A percentile compares a stretch with the other conserved stretches of the same genome.
These are phyloP conservation scores for Nematodospora anomalae DNA, from an alignment of 1,139 yeast genomes.

Conservation along the genomic window DNA sequence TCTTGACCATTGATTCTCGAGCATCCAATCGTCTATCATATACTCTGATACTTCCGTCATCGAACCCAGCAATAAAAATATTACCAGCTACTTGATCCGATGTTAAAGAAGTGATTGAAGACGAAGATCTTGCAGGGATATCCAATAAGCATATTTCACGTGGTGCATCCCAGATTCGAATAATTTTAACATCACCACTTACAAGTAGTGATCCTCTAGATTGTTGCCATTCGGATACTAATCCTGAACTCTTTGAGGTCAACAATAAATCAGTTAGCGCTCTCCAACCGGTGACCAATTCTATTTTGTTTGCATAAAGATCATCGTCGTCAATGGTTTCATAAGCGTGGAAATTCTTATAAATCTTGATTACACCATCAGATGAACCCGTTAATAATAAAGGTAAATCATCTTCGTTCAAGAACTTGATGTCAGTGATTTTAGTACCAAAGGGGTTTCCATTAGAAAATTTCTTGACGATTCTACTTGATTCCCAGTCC, in stretches of 20 bases:
- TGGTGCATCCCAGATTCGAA: slow-evolving; percentile 95
- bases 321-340: slow-evolving; percentile 38
- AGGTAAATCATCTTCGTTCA: slow-evolving; percentile 92
- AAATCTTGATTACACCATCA: slow-evolving; percentile 89
- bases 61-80: slow-evolving; percentile 86
- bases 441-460: slow-evolving; percentile 85
- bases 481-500: slow-evolving; percentile 73
- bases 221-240: slow-evolving; percentile 96
- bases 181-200: slow-evolving; percentile 92
- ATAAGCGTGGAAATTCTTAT: slow-evolving; percentile 67
- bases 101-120: slow-evolving; percentile 85
- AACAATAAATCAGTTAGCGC: slow-evolving; percentile 82
- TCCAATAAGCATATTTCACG: slow-evolving; percentile 84
- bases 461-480: slow-evolving; percentile 72
- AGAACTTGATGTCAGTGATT: slow-evolving; percentile 79
- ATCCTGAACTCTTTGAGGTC: slow-evolving; percentile 80
- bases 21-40: slow-evolving; percentile 88
- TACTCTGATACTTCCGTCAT: slow-evolving; percentile 86
- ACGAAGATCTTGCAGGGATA: slow-evolving; percentile 87
- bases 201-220: slow-evolving; percentile 87
- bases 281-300: slow-evolving; percentile 86
- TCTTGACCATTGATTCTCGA: slow-evolving; percentile 80
- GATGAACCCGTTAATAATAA: slow-evolving; percentile 84
- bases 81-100: slow-evolving; percentile 98
- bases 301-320: slow-evolving; percentile 39